Evolutionary conservation across 495 filamentous ascomycete genomes (phyloP), one percentile per base, ranked within the genome.

Genomic region (Cercophora newfieldiana): DNA sequence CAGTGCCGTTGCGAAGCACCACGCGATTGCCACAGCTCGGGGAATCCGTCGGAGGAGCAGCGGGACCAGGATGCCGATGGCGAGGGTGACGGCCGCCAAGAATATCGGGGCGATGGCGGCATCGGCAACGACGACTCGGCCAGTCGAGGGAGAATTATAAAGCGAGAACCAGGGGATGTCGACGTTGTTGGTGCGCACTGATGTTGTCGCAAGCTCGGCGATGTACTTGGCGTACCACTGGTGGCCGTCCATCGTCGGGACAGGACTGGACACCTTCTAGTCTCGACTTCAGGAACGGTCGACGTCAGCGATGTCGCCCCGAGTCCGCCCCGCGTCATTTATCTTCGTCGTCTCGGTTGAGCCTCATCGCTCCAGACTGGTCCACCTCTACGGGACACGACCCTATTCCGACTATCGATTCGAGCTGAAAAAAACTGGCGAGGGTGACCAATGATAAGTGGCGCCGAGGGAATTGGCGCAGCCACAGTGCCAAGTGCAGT

Each of bases 21-120:
- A 53, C n/a, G 50, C 50, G 6, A 53, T 22, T 2, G 50, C 50
- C 22, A 26, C 50, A 1, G 50, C 50, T 22, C 50, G n/a, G 6
- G 50, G 50, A 53, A 53, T 53, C 16, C 50, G 50, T 53, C 50
- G 21, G 50, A 53, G 50, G 24, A 53, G 24, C 50, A 53, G 50
- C 50, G 50, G 50, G 50, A 53, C 50, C 16, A 53, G 50, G 50
- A 53, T 53, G 50, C 50, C 50, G n/a, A 53, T 53, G 16, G n/a
- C 50, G n/a, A 53, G 50, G 50, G 50, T 53, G 50, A 53, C n/a
- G 50, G 50, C 50, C 16, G 50, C 50, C 50, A 53, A 19, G n/a
- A 53, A 53, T 14, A 53, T 19, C 7, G 50, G 50, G n/a, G 50
- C 50, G 50, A 53, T 53, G 50, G 50, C 50, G n/a, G 50, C 50